phyloP scores from a whole-genome alignment of 2,329 filamentous ascomycete genomes.

The Cryphonectria naterciae region DNA sequence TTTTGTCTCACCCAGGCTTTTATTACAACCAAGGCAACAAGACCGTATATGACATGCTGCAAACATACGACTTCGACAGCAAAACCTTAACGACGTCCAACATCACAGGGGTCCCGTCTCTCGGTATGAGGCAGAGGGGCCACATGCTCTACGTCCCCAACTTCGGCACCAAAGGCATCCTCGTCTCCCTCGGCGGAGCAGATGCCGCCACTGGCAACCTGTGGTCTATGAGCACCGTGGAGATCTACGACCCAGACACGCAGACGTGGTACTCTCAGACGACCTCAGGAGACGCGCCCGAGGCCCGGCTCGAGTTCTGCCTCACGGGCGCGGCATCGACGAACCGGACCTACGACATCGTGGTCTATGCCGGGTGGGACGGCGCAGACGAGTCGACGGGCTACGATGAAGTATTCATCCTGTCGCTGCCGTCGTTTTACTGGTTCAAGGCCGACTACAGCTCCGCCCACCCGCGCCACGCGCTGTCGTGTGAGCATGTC shows the following conservation, averaged over 20 bases:
- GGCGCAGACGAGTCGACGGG: constrained; percentile 27
- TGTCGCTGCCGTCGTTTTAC: constrained; percentile 34
- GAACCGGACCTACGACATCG: constrained; percentile 33
- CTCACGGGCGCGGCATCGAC: constrained; percentile 32
- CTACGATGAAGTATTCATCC: constrained; percentile 33
- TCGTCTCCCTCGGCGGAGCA: neutral
- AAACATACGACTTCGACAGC: neutral
- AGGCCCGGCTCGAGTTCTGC: constrained; percentile 31
- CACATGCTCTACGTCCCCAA: constrained; percentile 15
- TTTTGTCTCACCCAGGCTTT: neutral
- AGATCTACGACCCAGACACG: constrained; percentile 29
- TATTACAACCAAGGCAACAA: neutral
- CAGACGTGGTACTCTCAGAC: constrained; percentile 32
- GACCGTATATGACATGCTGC: neutral
- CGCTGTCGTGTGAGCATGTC: constrained; percentile 35
- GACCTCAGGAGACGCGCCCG: constrained; percentile 29
- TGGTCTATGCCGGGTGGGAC: constrained; percentile 34
- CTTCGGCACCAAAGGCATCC: constrained; percentile 12
- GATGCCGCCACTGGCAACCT: constrained; percentile 4
- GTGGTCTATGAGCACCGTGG: constrained; percentile 26
- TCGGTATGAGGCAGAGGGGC: neutral
- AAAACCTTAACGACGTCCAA: neutral
- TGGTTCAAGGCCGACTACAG: constrained; percentile 33
- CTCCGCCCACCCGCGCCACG: constrained; percentile 30
- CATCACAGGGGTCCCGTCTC: neutral